These are phyloP conservation scores for Pistacia vera DNA, from an alignment of 345 rosid species.

Conservation along the genomic window DNA sequence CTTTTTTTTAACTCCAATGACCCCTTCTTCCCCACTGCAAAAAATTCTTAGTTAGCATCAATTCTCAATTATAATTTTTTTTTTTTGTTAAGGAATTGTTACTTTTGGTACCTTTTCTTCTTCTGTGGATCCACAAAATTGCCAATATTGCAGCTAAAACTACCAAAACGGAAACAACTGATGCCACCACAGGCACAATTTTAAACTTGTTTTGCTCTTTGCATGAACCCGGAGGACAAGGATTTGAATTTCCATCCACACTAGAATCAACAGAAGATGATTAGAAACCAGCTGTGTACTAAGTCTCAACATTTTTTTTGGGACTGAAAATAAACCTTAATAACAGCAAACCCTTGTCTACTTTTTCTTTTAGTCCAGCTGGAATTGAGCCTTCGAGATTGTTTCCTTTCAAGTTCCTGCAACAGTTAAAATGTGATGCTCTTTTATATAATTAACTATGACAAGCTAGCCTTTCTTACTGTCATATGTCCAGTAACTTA, in stretches of 20 bases:
- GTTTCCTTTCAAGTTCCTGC: constrained; percentile 50
- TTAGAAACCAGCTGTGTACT: too few relatives aligned
- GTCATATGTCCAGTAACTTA: constrained; percentile 28
- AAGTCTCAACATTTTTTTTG: too few relatives aligned
- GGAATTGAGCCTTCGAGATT: constrained; percentile 46
- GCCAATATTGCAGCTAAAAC: background rate
- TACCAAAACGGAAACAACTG: background rate
- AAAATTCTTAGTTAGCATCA: too few relatives aligned
- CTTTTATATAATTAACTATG: too few relatives aligned
- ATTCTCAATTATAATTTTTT: too few relatives aligned
- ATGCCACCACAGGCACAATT: background rate
- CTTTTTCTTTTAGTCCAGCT: constrained; percentile 25
- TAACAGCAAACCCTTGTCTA: constrained; percentile 23
- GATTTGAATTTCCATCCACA: constrained; percentile 12
- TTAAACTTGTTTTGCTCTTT: background rate
- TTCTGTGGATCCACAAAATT: background rate
- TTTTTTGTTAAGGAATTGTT: background rate
- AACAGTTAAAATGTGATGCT: too few relatives aligned
- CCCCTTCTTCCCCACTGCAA: background rate
- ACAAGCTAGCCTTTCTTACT: too few relatives aligned
- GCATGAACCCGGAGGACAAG: background rate
- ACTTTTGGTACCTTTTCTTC: background rate
- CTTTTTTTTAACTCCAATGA: background rate
- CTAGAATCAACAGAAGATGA: background rate
- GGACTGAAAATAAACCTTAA: constrained; percentile 21